phyloP scores from a whole-genome alignment of 495 filamentous ascomycete species.

The Penicillium cataractarum region DNA sequence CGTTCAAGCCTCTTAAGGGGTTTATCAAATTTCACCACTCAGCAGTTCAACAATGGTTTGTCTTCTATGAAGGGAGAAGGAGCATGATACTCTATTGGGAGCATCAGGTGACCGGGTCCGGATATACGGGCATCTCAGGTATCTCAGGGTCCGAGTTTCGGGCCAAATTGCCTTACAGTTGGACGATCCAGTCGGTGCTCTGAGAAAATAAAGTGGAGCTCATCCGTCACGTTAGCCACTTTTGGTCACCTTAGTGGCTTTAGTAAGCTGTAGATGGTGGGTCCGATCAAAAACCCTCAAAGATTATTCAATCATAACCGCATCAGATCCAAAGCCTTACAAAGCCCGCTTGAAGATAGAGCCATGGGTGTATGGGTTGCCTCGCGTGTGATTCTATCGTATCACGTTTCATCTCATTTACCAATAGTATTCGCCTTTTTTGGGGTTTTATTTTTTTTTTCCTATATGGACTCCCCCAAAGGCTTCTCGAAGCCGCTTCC shows the following conservation, averaged over 20 bases:
- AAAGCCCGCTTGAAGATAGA: slow-evolving; percentile 8
- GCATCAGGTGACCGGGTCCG: slow-evolving; percentile 16
- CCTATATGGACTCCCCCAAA: neutral
- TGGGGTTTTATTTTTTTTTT: neutral
- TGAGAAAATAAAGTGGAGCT: neutral
- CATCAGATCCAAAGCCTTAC: slow-evolving; percentile 8
- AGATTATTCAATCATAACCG: slow-evolving; percentile 8
- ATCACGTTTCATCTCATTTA: neutral
- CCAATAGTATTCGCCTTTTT: neutral
- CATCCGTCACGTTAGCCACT: slow-evolving; percentile 2
- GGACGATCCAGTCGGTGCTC: slow-evolving; percentile 5
- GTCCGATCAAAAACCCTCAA: neutral
- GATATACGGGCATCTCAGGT: slow-evolving; percentile 17
- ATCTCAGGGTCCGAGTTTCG: slow-evolving; percentile 15
- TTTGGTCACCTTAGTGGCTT: neutral
- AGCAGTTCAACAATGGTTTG: neutral
- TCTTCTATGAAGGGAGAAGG: neutral
- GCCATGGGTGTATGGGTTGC: slow-evolving; percentile 16
- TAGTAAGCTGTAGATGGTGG: neutral
- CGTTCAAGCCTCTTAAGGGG: neutral
- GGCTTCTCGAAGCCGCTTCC: slow-evolving; percentile 16
- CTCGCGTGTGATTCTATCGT: neutral
- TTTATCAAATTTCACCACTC: neutral
- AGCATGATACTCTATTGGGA: slow-evolving; percentile 21
- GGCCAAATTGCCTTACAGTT: slow-evolving; percentile 10